Conservation (phyloP, 1,139 yeast species). For the Kodamaea arcana region DNA sequence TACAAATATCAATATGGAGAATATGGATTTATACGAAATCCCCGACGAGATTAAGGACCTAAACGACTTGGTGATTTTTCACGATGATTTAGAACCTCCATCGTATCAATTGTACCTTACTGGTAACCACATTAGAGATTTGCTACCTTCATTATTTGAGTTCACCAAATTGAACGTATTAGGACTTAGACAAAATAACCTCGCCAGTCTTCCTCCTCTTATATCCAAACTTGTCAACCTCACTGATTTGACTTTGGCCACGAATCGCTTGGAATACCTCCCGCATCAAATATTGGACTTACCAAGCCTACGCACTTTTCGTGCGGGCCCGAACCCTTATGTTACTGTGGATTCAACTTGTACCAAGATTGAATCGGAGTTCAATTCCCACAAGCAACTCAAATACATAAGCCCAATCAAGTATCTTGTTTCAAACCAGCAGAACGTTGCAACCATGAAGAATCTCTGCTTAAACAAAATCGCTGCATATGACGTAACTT, state of each 20-base stretch:
- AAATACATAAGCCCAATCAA: conserved; percentile 25
- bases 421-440: conserved; percentile 9
- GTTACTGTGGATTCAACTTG: conserved; percentile 1
- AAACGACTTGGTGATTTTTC: conserved; percentile 41
- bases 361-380: conserved; percentile 6
- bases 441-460: conserved; percentile 32
- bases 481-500: conserved; percentile 42
- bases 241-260: conserved; percentile 47
- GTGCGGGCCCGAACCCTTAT: conserved; percentile 46
- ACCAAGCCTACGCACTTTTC: conserved; percentile 38
- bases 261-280: conserved; percentile 47
- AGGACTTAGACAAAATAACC: conserved; percentile 48
- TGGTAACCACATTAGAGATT: conserved; percentile 42
- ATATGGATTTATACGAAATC: conserved; percentile 36
- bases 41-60: conserved; percentile 58
- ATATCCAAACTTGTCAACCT: conserved; percentile 42
- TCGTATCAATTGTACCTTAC: conserved; percentile 46
- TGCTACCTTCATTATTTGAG: conserved; percentile 52
- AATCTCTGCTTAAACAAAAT: conserved; percentile 41
- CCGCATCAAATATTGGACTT: conserved; percentile 54
- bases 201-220: conserved; percentile 50
- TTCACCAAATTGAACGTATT: conserved; percentile 50
- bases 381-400: conserved; percentile 10
- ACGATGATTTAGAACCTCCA: conserved; percentile 25
- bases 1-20: conserved; percentile 40